phyloP scores from a whole-genome alignment of 768 basidiomycete species.

The Agaricus subrufescens region DNA sequence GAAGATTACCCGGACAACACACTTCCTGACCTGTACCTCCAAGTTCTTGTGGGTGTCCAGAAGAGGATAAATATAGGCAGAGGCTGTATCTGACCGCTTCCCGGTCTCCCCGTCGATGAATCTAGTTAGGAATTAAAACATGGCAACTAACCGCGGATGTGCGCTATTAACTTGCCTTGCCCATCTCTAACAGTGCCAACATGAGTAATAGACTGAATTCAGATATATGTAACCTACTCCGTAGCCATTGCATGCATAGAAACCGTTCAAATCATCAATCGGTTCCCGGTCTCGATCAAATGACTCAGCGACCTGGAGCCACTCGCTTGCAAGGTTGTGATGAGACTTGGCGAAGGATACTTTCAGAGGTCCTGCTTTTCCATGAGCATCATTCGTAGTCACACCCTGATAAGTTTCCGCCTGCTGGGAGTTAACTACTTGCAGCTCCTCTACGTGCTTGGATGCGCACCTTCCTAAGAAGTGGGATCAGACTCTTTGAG shows the following conservation, averaged over 20 bases:
- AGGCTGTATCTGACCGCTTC: conserved; percentile 50
- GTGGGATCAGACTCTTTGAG: conserved; percentile 49
- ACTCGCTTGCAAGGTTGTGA: conserved; percentile 40
- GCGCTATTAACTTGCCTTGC: conserved; percentile 33
- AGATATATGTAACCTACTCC: background rate
- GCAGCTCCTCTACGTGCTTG: background rate
- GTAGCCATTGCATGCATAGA: background rate
- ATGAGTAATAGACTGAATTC: background rate
- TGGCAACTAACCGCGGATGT: too few relatives aligned
- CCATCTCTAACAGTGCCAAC: conserved; percentile 37
- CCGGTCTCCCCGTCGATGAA: conserved; percentile 51
- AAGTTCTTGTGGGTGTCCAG: conserved; percentile 35
- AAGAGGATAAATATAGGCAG: conserved; percentile 48
- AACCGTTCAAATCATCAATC: background rate
- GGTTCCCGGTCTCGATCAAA: background rate
- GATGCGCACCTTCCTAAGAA: conserved; percentile 46
- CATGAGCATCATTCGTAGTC: conserved; percentile 32
- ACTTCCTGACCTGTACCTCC: conserved; percentile 31
- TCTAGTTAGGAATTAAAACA: conserved; percentile 24
- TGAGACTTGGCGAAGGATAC: conserved; percentile 35
- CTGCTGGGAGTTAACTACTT: conserved; percentile 16
- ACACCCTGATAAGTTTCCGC: conserved; percentile 35
- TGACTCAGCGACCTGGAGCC: conserved; percentile 12
- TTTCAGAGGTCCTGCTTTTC: conserved; percentile 46
- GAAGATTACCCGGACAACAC: conserved; percentile 44